These are phyloP conservation scores for Aschersonia sp. DNA, from an alignment of 2,329 filamentous ascomycete species.

Conservation along the genomic window DNA sequence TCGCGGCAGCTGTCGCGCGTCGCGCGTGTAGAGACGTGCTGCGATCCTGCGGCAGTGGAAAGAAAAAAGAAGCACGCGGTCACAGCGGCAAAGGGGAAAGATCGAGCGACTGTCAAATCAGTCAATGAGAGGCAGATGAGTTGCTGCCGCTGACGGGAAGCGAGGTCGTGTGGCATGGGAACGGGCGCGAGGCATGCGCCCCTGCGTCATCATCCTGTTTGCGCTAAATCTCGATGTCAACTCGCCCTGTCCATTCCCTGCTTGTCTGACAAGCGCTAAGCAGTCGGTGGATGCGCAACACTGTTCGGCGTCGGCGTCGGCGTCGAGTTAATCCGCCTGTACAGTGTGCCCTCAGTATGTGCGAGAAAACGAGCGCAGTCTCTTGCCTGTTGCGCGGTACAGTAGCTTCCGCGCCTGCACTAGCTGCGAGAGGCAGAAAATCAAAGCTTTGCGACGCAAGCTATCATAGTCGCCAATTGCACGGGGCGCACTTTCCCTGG, in stretches of 20 bases:
- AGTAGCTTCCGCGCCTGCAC: too few species aligned
- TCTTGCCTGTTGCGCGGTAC: background rate
- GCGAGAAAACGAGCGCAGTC: too few species aligned
- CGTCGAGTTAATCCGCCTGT: conserved; percentile 1
- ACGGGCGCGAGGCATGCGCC: background rate
- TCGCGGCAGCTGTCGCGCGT: background rate
- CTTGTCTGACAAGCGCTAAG: background rate
- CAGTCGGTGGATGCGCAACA: background rate
- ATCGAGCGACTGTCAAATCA: too few species aligned
- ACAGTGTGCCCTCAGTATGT: too few species aligned
- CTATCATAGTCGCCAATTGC: too few species aligned
- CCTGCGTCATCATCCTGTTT: background rate
- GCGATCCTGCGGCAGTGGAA: too few species aligned
- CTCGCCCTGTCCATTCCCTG: background rate
- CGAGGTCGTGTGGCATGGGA: background rate
- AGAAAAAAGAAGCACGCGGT: too few species aligned
- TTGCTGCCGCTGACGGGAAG: background rate
- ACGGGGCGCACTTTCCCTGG: too few species aligned
- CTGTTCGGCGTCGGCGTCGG: background rate
- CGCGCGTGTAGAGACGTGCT: background rate
- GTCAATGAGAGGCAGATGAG: too few species aligned
- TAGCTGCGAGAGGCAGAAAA: too few species aligned
- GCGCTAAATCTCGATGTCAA: too few species aligned
- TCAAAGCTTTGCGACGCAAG: background rate
- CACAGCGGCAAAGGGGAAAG: too few species aligned